These are phyloP conservation scores for Hapsidospora chrysogenum DNA, from an alignment of 495 filamentous ascomycete genomes.

Conservation along the genomic window DNA sequence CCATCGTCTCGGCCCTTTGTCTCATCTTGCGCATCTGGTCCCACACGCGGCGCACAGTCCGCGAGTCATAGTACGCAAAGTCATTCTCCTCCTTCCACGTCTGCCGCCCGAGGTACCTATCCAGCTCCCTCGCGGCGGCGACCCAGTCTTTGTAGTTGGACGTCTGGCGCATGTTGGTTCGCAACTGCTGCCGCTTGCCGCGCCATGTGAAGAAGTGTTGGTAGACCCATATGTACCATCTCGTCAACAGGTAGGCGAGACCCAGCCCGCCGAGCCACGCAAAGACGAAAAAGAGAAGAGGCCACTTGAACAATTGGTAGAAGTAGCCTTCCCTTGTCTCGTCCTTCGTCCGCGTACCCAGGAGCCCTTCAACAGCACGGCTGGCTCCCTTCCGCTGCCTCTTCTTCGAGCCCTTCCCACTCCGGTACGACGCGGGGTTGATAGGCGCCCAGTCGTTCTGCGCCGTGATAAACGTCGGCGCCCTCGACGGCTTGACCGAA, in stretches of 20 bases:
- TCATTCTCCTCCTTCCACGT: slow-evolving; percentile 75
- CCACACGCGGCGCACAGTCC: slow-evolving; percentile 59
- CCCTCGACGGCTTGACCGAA: slow-evolving; percentile 1
- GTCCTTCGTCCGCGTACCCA: slow-evolving; percentile 48
- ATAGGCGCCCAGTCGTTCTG: slow-evolving; percentile 79
- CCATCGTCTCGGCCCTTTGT: slow-evolving; percentile 37
- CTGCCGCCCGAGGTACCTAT: slow-evolving; percentile 66
- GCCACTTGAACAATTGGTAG: slow-evolving; percentile 82
- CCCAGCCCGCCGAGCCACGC: slow-evolving; percentile 59
- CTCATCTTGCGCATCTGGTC: slow-evolving; percentile 51
- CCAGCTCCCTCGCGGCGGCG: slow-evolving; percentile 56
- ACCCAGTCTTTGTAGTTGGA: slow-evolving; percentile 72
- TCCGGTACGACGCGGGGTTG: slow-evolving; percentile 43
- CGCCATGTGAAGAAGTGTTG: slow-evolving; percentile 65
- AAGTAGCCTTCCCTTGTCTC: slow-evolving; percentile 89
- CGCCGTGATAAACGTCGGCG: slow-evolving; percentile 41
- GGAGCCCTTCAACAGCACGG: slow-evolving; percentile 10
- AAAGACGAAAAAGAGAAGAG: slow-evolving; percentile 60
- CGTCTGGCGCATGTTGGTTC: slow-evolving; percentile 50
- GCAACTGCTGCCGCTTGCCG: slow-evolving; percentile 50
- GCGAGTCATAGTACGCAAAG: slow-evolving; percentile 87
- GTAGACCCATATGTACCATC: slow-evolving; percentile 77
- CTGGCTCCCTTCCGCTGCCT: slow-evolving; percentile 11
- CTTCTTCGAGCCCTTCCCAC: slow-evolving; percentile 8
- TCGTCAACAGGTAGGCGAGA: slow-evolving; percentile 60